Base-by-base conservation (phyloP, 306 rosid species). In the Fagus crenata region DNA sequence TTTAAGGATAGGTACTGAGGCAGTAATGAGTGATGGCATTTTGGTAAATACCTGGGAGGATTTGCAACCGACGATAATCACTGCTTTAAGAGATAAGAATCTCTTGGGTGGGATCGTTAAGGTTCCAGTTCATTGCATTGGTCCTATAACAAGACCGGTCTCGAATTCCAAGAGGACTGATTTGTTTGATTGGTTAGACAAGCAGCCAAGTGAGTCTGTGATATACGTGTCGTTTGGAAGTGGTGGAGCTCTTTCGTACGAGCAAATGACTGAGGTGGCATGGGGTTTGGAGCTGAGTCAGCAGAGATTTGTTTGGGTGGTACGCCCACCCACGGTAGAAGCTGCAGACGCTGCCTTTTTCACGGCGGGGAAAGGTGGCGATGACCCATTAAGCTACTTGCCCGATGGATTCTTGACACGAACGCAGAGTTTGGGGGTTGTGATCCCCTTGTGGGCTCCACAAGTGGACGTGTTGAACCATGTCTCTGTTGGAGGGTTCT, bases 301-400 rank as follows among this genome's bases (percentile, higher is more conserved):
- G 4, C 86, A 75, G 31, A 79, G 92, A 39, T 92, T 90, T 71
- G 13, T 92, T 63, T 90, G 97, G 97, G 92, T 89, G 77, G 83
- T 89, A n/a, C 88, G 92, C 3, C 67, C 85, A 0, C 89, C 97
- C 3, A 59, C 2, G 3, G 60, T 31, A 7, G 72, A 37, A 0
- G 53, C 72, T 6, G 49, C 68, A 0, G 36, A 60, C 2, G 85
- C 79, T 0, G 0, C 85, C 2, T 84, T 42, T 75, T 86, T 93
- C 28, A 22, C 28, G 1, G 75, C 5, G 36, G 58, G 15, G 0
- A 71, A 49, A 0, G 39, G 42, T 1, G 43, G 2, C 0, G 78
- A 74, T 0, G 73, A 1, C 8, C 7, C 73, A 0, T 1, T 64
- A 3, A 33, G 43, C 33, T 88, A 76, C 55, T 61, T 93, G 12